Evolutionary conservation across 2,329 filamentous ascomycete genomes (phyloP).

Genomic region (Dichotomopilus funicola): DNA sequence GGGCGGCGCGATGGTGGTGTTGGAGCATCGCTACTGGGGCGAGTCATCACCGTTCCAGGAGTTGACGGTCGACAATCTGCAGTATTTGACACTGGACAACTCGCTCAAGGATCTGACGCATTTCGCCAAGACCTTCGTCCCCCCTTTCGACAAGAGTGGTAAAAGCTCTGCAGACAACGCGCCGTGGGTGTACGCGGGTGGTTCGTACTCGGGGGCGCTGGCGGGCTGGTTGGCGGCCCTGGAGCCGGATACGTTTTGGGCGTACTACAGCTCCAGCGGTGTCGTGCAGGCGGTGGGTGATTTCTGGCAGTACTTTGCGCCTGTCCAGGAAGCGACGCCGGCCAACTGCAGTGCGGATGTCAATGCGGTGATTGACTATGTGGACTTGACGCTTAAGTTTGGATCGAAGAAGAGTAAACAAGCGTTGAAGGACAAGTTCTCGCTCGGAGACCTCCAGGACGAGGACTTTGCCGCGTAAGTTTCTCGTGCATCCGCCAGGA

Average conservation of each 20-base stretch:
- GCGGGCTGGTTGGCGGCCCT: slow-evolving; percentile 45
- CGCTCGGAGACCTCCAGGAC: slow-evolving; percentile 39
- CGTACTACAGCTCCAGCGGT: slow-evolving; percentile 50
- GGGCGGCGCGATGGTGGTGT: slow-evolving; percentile 35
- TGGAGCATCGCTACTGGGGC: slow-evolving; percentile 41
- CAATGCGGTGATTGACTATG: slow-evolving; percentile 42
- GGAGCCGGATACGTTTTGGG: slow-evolving; percentile 52
- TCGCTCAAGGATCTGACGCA: slow-evolving; percentile 36
- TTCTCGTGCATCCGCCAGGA: slow-evolving; percentile 4
- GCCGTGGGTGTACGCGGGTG: slow-evolving; percentile 50
- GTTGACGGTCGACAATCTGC: slow-evolving; percentile 33
- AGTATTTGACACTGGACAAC: slow-evolving; percentile 37
- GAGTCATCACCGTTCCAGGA: slow-evolving; percentile 32
- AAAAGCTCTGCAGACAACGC: slow-evolving; percentile 41
- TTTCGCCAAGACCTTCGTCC: slow-evolving; percentile 37
- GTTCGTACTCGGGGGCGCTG: slow-evolving; percentile 50
- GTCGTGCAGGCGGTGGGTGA: slow-evolving; percentile 46
- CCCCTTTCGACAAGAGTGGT: slow-evolving; percentile 44
- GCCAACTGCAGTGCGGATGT: slow-evolving; percentile 51
- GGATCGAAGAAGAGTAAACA: slow-evolving; percentile 35
- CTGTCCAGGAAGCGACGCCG: slow-evolving; percentile 47
- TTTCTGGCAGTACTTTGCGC: slow-evolving; percentile 51
- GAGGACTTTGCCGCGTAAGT: slow-evolving; percentile 36
- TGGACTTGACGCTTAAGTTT: slow-evolving; percentile 40
- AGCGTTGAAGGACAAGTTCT: slow-evolving; percentile 45